Base-by-base conservation (phyloP, 495 filamentous ascomycete genomes). In the Xylaria scruposa region DNA sequence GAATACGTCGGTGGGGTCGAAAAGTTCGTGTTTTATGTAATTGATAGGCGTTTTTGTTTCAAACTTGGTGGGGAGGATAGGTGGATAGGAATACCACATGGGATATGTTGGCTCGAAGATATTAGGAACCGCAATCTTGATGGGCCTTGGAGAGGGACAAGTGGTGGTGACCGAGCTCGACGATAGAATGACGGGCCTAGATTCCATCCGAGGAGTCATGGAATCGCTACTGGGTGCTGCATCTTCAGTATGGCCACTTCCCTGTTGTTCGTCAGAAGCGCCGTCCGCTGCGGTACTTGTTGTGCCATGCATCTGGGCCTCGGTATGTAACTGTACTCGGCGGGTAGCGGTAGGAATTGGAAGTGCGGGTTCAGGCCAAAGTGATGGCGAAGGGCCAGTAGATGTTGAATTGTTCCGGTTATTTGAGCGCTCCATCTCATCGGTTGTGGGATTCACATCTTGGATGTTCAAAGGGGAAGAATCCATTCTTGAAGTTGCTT, bases 21-120 rank as follows among this genome's bases (percentile, higher is more conserved):
- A 29, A n/a, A 44, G 31, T 3, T 26, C 5, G 24, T 21, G 40
- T 6, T 38, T 67, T 5, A 62, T 31, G 36, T 26, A 33, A 49
- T 6, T 46, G 49, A 21, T 12, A 29, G n/a, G 29, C n/a, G 44
- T 72, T 61, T 3, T 61, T 19, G 59, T 74, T 68, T 60, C 40
- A 44, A 69, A 74, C 31, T 38, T 26, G 17, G 58, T 66, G 53
- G 61, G 62, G 29, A n/a, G 61, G 53, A 66, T 70, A 62, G 38
- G 68, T 1, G 69, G 59, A 31, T 74, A 71, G 2, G 54, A 44
- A 62, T 68, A 29, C 64, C 68, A 68, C 17, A 3, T 49, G 38
- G 68, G 53, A 38, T 68, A 74, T 31, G 62, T 13, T 44, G 66
- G 24, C 47, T 73, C 67, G 26, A 71, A 66, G 13, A 66, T 33